These are phyloP conservation scores for Tephrocybe sp. DNA, from an alignment of 768 basidiomycete genomes.

Conservation along the genomic window DNA sequence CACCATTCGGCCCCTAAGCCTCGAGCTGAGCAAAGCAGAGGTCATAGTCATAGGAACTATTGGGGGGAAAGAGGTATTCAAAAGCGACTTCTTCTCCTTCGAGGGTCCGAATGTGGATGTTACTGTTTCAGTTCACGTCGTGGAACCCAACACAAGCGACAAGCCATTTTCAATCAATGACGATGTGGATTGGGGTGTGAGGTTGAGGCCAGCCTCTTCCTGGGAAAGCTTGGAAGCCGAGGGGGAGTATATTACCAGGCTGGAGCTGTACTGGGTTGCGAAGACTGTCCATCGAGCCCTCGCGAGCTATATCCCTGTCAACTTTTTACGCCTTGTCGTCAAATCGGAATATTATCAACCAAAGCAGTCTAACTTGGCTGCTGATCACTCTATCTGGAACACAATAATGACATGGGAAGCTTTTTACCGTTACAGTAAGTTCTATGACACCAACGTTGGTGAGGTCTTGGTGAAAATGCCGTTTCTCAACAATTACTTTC, in stretches of 20 bases:
- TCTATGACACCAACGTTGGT: neutral
- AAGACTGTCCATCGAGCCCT: neutral
- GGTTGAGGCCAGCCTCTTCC: neutral
- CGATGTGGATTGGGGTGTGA: neutral
- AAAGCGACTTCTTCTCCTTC: neutral
- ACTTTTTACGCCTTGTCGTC: neutral
- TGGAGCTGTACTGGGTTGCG: slow-evolving; percentile 6
- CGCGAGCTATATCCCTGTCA: neutral
- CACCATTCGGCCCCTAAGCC: neutral
- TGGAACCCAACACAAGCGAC: neutral
- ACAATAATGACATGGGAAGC: neutral
- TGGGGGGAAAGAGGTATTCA: neutral
- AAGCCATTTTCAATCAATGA: neutral
- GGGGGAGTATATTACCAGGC: neutral
- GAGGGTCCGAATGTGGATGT: neutral
- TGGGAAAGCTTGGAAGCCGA: neutral
- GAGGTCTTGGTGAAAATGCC: no score
- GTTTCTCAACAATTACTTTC: no score
- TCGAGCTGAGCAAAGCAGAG: neutral
- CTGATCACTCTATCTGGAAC: neutral
- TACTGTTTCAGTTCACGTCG: neutral
- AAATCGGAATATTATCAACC: neutral
- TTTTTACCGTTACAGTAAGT: neutral
- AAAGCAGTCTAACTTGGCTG: neutral
- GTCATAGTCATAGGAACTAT: neutral